phyloP scores from a whole-genome alignment of 1,284 basidiomycete species.

The Trichosporon inkin region DNA sequence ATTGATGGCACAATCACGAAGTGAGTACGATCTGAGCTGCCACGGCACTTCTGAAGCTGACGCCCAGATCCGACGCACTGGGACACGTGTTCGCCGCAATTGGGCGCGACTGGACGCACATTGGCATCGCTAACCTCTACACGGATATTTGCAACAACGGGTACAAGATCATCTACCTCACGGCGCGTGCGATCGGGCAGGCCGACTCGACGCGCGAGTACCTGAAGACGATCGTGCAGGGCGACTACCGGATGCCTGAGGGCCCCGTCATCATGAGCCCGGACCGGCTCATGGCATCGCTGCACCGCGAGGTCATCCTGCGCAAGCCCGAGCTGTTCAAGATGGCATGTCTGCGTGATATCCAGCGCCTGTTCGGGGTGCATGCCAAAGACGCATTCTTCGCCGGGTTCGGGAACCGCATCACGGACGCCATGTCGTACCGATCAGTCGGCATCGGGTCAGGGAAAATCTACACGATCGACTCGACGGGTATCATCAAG shows the following conservation, averaged over 20 bases:
- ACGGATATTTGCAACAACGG: constrained; percentile 95
- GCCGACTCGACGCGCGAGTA: constrained; percentile 97
- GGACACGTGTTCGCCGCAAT: constrained; percentile 99
- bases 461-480: constrained; percentile 95
- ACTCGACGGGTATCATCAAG: constrained; percentile 92
- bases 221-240: constrained; percentile 89
- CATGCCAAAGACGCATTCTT: constrained; percentile 72
- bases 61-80: constrained; percentile 80
- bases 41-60: neutral
- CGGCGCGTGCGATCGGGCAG: constrained; percentile 95
- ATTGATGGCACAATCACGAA: constrained; percentile 99
- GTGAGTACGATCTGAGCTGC: constrained; percentile 53
- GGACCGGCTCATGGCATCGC: constrained; percentile 86
- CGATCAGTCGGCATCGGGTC: constrained; percentile 92
- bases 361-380: constrained; percentile 83
- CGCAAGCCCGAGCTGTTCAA: constrained; percentile 99
- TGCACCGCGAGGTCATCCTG: constrained; percentile 97
- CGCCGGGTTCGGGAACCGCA: constrained; percentile 96
- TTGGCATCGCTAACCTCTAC: constrained; percentile 96
- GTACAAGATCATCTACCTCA: constrained; percentile 98
- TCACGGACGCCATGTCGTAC: constrained; percentile 96
- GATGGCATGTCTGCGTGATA: constrained; percentile 97
- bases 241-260: constrained; percentile 90
- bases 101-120: constrained; percentile 98
- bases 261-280: constrained; percentile 99